Percentiles rank a stretch among this genome's conserved stretches.
Evolutionary conservation across 1,139 yeast species (phyloP).

Genomic region (Spathaspora sp.): DNA sequence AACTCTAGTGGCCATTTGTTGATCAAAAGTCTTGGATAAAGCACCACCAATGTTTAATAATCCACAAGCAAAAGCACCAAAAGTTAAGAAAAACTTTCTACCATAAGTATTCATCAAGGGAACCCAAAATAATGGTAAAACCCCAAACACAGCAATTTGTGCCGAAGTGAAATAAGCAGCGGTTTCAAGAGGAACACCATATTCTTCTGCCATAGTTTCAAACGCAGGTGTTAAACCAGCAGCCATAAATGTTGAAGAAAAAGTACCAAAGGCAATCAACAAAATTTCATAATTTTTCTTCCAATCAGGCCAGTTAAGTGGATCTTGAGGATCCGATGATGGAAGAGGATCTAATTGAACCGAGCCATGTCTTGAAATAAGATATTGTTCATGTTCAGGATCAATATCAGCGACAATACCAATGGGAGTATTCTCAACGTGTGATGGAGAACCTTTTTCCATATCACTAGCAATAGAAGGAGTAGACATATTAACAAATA

Average conservation of each 20-base stretch:
- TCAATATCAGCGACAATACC: constrained; percentile 12
- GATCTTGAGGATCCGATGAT: constrained; percentile 17
- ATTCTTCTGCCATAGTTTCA: constrained; percentile 14
- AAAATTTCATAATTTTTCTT: constrained; percentile 14
- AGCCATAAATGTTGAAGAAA: constrained; percentile 18
- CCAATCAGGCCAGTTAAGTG: constrained; percentile 19
- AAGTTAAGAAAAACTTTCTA: constrained; percentile 12
- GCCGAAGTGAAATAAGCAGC: constrained; percentile 18
- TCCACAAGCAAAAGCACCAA: constrained; percentile 13
- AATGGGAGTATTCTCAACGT: constrained; percentile 7
- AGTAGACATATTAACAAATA: constrained; percentile 1
- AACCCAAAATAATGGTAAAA: constrained; percentile 17
- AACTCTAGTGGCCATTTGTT: constrained; percentile 18
- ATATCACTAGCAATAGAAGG: constrained; percentile 8
- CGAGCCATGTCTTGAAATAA: constrained; percentile 17
- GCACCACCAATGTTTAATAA: constrained; percentile 18
- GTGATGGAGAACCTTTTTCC: constrained; percentile 9
- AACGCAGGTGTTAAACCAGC: constrained; percentile 19
- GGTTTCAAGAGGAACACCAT: constrained; percentile 12
- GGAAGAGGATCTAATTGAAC: constrained; percentile 18
- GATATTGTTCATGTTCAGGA: constrained; percentile 16
- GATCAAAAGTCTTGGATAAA: constrained; percentile 15
- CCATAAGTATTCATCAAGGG: constrained; percentile 19
- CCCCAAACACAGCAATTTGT: constrained; percentile 16
- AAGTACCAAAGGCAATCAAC: constrained; percentile 16